Evolutionary conservation across 108 stramenopile species (phyloP).

Genomic region (Conticribra guillardii): DNA sequence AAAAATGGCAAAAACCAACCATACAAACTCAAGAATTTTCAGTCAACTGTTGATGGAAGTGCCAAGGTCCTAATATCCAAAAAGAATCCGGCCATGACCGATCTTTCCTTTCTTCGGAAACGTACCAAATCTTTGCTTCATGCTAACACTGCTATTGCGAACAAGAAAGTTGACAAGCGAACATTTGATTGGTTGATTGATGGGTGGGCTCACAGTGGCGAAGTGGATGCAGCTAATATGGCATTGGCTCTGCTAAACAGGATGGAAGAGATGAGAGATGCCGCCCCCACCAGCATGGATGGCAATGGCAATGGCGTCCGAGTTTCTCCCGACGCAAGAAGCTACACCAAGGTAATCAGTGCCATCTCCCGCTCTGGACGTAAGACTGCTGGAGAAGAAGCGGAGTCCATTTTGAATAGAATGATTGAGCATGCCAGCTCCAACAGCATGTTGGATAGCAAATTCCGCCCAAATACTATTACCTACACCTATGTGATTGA

Average conservation of each 20-base stretch:
- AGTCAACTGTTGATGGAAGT: no score
- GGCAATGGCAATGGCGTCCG: background rate
- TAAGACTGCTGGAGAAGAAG: slow-evolving; percentile 56
- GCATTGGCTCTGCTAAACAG: slow-evolving; percentile 54
- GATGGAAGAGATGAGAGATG: slow-evolving; percentile 63
- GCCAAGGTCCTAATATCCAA: no score
- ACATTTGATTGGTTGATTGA: slow-evolving; percentile 75
- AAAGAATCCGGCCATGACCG: slow-evolving; percentile 63
- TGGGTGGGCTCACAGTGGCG: slow-evolving; percentile 68
- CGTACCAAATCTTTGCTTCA: slow-evolving; percentile 54
- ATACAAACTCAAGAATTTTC: no score
- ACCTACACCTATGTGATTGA: slow-evolving; percentile 48
- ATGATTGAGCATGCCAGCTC: slow-evolving; percentile 25
- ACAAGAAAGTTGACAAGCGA: slow-evolving; percentile 47
- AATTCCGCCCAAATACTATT: slow-evolving; percentile 30
- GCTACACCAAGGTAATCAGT: slow-evolving; percentile 76
- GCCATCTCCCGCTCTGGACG: slow-evolving; percentile 58
- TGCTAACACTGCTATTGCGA: slow-evolving; percentile 6
- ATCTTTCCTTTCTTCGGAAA: slow-evolving; percentile 61
- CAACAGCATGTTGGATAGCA: background rate
- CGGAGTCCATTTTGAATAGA: slow-evolving; percentile 48
- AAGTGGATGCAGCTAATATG: slow-evolving; percentile 54
- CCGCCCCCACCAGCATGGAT: background rate
- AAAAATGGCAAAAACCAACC: no score
- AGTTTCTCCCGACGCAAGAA: slow-evolving; percentile 58